phyloP scores from a whole-genome alignment of 2,329 filamentous ascomycete genomes.

The Fusarium redolens region DNA sequence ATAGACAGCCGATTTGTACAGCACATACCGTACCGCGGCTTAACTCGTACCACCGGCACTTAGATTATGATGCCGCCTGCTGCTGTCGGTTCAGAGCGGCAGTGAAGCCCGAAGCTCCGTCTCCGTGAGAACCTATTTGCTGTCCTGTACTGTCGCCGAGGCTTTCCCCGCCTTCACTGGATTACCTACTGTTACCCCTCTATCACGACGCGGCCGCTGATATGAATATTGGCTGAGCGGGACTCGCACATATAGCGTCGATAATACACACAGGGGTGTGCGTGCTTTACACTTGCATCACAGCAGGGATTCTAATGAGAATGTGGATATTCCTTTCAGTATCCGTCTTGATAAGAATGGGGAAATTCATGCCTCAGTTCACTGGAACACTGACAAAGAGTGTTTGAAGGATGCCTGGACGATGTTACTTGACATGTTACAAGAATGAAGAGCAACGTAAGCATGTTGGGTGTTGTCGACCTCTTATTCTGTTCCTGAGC shows the following conservation, averaged over 20 bases:
- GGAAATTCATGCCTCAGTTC: constrained; percentile 21
- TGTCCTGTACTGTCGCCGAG: constrained; percentile 24
- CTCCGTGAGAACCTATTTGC: constrained; percentile 28
- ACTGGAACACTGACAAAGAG: constrained; percentile 5
- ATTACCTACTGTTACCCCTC: constrained; percentile 23
- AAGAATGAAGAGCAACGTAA: constrained; percentile 7
- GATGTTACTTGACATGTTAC: not conserved
- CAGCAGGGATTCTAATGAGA: constrained; percentile 20
- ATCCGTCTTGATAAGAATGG: constrained; percentile 27
- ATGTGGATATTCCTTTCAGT: constrained; percentile 15
- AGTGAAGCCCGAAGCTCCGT: constrained; percentile 24
- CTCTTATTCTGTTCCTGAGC: constrained; percentile 17
- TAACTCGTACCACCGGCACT: constrained; percentile 27
- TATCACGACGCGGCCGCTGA: constrained; percentile 12
- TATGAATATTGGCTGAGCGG: constrained; percentile 18
- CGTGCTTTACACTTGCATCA: not conserved
- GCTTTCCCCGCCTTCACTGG: constrained; percentile 35
- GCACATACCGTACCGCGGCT: constrained; percentile 12
- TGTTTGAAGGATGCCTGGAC: constrained; percentile 7
- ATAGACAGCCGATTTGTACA: constrained; percentile 23
- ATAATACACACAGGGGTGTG: constrained; percentile 37
- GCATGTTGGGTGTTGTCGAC: constrained; percentile 13
- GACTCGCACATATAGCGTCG: constrained; percentile 10
- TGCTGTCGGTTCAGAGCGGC: constrained; percentile 25
- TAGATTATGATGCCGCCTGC: constrained; percentile 14